Percentiles rank a stretch among this genome's conserved stretches.
Evolutionary conservation across 495 filamentous ascomycete species (phyloP).

Genomic region (Aspergillus steynii): DNA sequence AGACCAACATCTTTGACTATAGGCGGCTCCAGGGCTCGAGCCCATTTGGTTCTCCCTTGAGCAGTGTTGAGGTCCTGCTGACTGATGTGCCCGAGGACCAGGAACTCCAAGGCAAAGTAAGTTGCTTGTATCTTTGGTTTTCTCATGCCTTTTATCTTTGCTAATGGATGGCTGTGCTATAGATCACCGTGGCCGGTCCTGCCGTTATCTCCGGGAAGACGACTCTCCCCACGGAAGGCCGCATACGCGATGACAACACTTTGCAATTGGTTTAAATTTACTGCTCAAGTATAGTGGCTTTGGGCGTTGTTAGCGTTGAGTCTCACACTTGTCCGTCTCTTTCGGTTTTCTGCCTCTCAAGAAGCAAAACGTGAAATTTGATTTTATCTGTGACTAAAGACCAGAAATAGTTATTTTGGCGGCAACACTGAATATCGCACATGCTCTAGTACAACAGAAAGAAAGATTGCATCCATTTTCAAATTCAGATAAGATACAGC

Average conservation of each 20-base stretch:
- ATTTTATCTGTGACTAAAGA: neutral
- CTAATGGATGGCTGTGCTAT: conserved; percentile 11
- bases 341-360: neutral
- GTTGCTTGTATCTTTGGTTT: conserved; percentile 6
- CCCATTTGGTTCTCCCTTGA: conserved; percentile 84
- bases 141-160: neutral
- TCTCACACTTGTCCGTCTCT: neutral
- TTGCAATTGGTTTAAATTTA: conserved; percentile 26
- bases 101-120: conserved; percentile 66
- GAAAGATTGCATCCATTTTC: conserved; percentile 18
- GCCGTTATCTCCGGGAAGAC: conserved; percentile 36
- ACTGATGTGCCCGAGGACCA: conserved; percentile 57
- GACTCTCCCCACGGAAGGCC: conserved; percentile 31
- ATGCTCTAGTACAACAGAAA: conserved; percentile 5
- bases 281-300: neutral
- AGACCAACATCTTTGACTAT: conserved; percentile 89
- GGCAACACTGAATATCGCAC: neutral
- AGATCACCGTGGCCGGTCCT: conserved; percentile 44
- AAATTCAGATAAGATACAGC: conserved; percentile 26
- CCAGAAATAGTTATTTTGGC: neutral
- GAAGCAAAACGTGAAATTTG: neutral
- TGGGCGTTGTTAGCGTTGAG: conserved; percentile 7
- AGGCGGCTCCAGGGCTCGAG: conserved; percentile 54
- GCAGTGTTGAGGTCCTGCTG: conserved; percentile 74
- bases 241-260: conserved; percentile 45